Evolutionary conservation across 768 basidiomycete species (phyloP), one percentile per base, ranked within the genome.

Genomic region (Mrakia blollopis): DNA sequence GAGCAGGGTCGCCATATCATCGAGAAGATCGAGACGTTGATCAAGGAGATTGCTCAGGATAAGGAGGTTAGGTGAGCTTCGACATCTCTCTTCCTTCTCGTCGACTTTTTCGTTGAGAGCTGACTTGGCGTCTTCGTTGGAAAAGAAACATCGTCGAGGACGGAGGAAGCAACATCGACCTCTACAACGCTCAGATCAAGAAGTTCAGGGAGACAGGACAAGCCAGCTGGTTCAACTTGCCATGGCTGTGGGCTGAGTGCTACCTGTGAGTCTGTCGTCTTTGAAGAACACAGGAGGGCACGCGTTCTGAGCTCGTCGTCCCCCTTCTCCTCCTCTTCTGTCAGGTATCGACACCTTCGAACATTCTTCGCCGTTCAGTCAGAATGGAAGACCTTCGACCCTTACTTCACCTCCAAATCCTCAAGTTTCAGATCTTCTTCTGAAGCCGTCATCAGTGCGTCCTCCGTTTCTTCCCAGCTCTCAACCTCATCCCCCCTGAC

Each of bases 231-330:
- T 94, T 93, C 82, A 91, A 88, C 11, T 89, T 92, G 8, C 93
- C 94, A 1, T 99, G 96, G 96, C 87, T 99, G n/a, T 98, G 87
- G 82, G 93, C 94, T 75, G 96, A 98, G 90, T 97, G 85, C 79
- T 91, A 84, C 73, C 78, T 76, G 54, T 74, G 71, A 78, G 32
- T 41, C 65, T 21, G 7, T 50, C 7, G 16, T 3, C 3, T 18
- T 50, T 21, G 4, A 5, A 18, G 21, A 18, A 50, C 16, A 3
- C 21, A 4, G 18, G 13, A 50, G 47, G 21, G 18, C 47, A 18
- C 47, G 16, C 47, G 47, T 16, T 21, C 7, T 21, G 47, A 50
- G 47, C 47, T 50, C 14, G 7, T 14, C 9, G 16, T 18, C 13
- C 47, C 10, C 21, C 47, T 21, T 50, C 47, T 18, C 13, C 18